These are phyloP conservation scores for Chlamydomonas eustigma DNA, from an alignment of 139 green algal genomes.

Conservation along the genomic window DNA sequence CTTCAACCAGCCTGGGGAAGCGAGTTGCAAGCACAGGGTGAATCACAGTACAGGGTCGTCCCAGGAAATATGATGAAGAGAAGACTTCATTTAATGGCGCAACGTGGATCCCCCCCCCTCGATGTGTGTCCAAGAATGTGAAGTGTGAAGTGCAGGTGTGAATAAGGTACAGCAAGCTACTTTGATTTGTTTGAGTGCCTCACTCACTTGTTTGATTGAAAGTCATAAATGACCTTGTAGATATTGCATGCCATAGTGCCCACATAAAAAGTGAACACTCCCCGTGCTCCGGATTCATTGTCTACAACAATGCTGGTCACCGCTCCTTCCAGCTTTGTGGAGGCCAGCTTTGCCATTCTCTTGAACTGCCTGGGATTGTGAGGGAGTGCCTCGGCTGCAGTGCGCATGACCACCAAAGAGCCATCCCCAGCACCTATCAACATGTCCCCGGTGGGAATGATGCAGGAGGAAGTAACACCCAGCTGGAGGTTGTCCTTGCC, in stretches of 20 bases:
- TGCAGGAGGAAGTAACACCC: constrained; percentile 36
- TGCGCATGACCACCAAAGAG: constrained; percentile 30
- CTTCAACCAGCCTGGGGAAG: constrained; percentile 42
- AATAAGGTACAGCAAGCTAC: too few relatives aligned
- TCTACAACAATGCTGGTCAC: constrained; percentile 62
- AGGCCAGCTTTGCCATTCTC: constrained; percentile 42
- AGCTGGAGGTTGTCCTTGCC: constrained; percentile 50
- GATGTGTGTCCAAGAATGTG: too few relatives aligned
- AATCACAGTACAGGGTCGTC: too few relatives aligned
- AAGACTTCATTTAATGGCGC: too few relatives aligned
- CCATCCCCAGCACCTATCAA: constrained; percentile 63
- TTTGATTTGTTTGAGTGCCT: too few relatives aligned
- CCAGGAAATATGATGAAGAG: too few relatives aligned
- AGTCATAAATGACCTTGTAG: constrained; percentile 40
- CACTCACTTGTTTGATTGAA: constrained; percentile 2
- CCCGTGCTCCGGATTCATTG: constrained; percentile 9
- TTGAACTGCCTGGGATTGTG: constrained; percentile 52
- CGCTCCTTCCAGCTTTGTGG: constrained; percentile 40
- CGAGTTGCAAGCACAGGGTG: not conserved
- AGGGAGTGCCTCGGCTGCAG: constrained; percentile 25
- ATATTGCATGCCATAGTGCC: constrained; percentile 69
- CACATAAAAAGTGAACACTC: constrained; percentile 53
- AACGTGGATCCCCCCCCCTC: too few relatives aligned
- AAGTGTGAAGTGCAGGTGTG: too few relatives aligned
- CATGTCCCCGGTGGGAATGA: constrained; percentile 44